Evolutionary conservation across 495 filamentous ascomycete species (phyloP).

Genomic region (Recurvomyces mirabilis): DNA sequence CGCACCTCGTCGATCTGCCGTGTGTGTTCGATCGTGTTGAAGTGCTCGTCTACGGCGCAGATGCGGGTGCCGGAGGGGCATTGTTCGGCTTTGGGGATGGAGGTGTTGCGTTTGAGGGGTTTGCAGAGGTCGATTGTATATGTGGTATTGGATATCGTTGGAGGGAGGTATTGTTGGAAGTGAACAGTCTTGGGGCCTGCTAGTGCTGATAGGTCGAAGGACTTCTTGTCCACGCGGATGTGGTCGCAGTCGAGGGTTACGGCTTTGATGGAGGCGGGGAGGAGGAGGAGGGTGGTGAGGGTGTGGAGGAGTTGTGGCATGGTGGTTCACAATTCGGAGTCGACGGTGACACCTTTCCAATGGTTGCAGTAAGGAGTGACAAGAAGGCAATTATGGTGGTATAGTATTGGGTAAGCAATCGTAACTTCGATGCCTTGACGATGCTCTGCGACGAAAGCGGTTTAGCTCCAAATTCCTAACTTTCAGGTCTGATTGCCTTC

Average conservation of each 20-base stretch:
- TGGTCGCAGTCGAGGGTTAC: constrained; percentile 52
- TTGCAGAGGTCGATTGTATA: constrained; percentile 83
- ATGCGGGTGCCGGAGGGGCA: constrained; percentile 62
- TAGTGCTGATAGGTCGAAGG: constrained; percentile 55
- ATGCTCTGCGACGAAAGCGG: too few species aligned
- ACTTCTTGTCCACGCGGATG: constrained; percentile 43
- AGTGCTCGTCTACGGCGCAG: constrained; percentile 60
- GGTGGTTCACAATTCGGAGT: too few species aligned
- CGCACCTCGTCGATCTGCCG: constrained; percentile 41
- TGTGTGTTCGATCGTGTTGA: constrained; percentile 33
- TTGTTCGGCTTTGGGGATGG: constrained; percentile 37
- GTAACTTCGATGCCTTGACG: too few species aligned
- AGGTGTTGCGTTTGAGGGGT: constrained; percentile 45
- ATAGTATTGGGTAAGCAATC: too few species aligned
- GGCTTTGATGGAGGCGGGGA: constrained; percentile 37
- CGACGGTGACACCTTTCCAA: too few species aligned
- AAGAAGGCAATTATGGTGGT: too few species aligned
- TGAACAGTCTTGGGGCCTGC: constrained; percentile 67
- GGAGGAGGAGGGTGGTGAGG: too few species aligned
- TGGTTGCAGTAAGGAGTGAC: too few species aligned
- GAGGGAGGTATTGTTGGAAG: constrained; percentile 36
- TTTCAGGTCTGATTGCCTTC: too few species aligned
- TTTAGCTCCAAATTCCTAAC: too few species aligned
- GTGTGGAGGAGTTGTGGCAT: too few species aligned
- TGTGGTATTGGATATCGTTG: constrained; percentile 54